Conservation (phyloP, 306 rosid species). For the Begonia loranthoides region DNA sequence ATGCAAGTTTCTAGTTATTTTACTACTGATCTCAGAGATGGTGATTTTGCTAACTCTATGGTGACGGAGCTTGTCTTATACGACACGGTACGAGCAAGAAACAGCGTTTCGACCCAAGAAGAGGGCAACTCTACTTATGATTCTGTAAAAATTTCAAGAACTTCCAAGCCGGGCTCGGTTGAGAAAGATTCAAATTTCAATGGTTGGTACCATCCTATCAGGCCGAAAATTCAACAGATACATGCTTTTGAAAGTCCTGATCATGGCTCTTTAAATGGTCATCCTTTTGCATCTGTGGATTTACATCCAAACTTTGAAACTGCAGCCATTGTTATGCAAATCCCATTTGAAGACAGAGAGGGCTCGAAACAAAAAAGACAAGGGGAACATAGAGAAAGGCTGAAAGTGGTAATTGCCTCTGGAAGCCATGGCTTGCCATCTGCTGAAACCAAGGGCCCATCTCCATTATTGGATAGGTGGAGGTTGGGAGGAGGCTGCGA, state of each 20-base stretch:
- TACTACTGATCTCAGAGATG: constrained; percentile 56
- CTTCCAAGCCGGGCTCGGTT: constrained; percentile 23
- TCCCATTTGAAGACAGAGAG: constrained; percentile 51
- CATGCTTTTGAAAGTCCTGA: constrained; percentile 19
- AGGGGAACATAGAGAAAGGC: constrained; percentile 30
- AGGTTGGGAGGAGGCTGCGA: constrained; percentile 89
- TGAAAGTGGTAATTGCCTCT: constrained; percentile 65
- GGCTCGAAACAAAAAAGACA: constrained; percentile 39
- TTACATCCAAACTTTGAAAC: constrained; percentile 48
- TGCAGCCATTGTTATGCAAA: constrained; percentile 60
- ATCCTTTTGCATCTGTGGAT: constrained; percentile 30
- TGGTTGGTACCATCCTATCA: constrained; percentile 17
- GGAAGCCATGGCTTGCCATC: constrained; percentile 75
- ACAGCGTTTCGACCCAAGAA: constrained; percentile 27
- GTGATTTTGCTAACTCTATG: constrained; percentile 47
- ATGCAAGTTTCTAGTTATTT: constrained; percentile 76
- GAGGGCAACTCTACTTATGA: constrained; percentile 17
- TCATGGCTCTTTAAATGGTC: constrained; percentile 20
- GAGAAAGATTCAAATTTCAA: constrained; percentile 19
- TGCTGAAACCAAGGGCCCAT: constrained; percentile 50
- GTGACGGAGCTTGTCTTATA: constrained; percentile 66
- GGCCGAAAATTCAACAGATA: constrained; percentile 36
- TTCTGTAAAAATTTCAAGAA: constrained; percentile 23
- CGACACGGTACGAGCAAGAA: constrained; percentile 65
- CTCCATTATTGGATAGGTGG: constrained; percentile 70